Base-by-base conservation (phyloP, 441 rosid species). In the Bruguiera hainesii region DNA sequence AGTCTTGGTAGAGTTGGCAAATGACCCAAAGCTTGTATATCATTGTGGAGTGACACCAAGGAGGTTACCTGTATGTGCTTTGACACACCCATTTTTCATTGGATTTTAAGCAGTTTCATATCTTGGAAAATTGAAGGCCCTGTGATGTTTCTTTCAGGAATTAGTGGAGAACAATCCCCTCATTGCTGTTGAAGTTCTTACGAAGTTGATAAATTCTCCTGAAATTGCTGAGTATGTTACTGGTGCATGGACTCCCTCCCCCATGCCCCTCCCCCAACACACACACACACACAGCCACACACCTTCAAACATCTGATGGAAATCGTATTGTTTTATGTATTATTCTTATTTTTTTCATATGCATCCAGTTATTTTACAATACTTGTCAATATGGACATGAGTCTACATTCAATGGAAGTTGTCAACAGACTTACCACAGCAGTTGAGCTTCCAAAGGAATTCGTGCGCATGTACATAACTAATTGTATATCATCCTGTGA, bases 361-460 rank as follows among this genome's bases (percentile, higher is more conserved):
- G 52, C 61, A 50, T 79, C 75, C 87, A 95, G 98, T 66, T 91
- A 95, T 73, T 91, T 87, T 62, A 84, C 89, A 31, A 96, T 87
- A 68, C 97, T 95, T 57, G 98, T 88, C 77, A 83, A 74, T 76
- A 95, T 95, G 99, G 99, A 95, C 30, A 91, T 90, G 97, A 91
- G 98, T 78, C 87, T 91, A 55, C 99, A 91, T 77, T 95, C 97
- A 10, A 90, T 90, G 99, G 99, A 95, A 84, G 99, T 95, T 67
- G 98, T 95, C 73, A 95, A 95, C 89, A 79, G 97, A 81, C 99
- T 91, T 61, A 90, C 99, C 42, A 91, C 97, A 66, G 87, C 90
- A 30, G 99, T 91, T 74, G 93, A 88, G 72, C 89, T 91, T 75
- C 99, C 98, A 21, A 91, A 88, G 76, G 98, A 91, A 65, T 95